phyloP scores from a whole-genome alignment of 2,329 filamentous ascomycete species.

The Colletotrichum sp. region DNA sequence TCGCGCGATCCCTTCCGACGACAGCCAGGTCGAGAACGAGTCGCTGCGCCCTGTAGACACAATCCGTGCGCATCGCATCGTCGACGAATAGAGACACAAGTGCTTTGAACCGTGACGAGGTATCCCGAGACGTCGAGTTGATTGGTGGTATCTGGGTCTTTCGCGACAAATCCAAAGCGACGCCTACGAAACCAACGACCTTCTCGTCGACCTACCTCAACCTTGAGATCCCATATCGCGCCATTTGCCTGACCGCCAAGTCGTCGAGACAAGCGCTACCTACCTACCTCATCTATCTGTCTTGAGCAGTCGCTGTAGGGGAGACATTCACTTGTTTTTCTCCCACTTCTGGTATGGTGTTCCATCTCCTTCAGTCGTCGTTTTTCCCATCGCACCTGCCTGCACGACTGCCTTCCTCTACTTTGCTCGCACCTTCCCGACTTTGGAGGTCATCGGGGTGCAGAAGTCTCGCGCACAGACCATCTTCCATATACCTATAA shows the following conservation, averaged over 20 bases:
- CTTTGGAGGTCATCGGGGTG: not conserved
- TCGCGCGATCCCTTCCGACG: conserved; percentile 21
- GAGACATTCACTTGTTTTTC: conserved; percentile 99
- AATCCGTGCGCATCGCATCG: conserved; percentile 12
- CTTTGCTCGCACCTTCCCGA: not conserved
- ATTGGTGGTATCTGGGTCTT: conserved; percentile 19
- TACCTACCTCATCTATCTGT: not conserved
- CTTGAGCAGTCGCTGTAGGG: conserved; percentile 61
- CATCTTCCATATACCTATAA: not conserved
- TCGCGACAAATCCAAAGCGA: conserved; percentile 14
- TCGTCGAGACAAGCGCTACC: not conserved
- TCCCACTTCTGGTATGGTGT: conserved; percentile 73
- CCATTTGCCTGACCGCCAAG: not conserved
- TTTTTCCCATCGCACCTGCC: not conserved
- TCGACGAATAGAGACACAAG: conserved; percentile 22
- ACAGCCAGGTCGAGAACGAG: conserved; percentile 21
- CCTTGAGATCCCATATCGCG: not conserved
- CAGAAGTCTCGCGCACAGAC: not conserved
- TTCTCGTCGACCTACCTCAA: conserved; percentile 14
- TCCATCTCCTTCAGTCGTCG: conserved; percentile 1
- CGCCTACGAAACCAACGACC: conserved; percentile 14
- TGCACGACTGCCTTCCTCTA: not conserved
- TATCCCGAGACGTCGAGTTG: conserved; percentile 20
- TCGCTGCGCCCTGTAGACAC: conserved; percentile 25
- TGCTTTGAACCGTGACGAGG: conserved; percentile 22